Percentiles rank a stretch among this genome's conserved stretches.
Evolutionary conservation across 2,329 filamentous ascomycete species (phyloP).

Genomic region (Shiraia bambusicola): DNA sequence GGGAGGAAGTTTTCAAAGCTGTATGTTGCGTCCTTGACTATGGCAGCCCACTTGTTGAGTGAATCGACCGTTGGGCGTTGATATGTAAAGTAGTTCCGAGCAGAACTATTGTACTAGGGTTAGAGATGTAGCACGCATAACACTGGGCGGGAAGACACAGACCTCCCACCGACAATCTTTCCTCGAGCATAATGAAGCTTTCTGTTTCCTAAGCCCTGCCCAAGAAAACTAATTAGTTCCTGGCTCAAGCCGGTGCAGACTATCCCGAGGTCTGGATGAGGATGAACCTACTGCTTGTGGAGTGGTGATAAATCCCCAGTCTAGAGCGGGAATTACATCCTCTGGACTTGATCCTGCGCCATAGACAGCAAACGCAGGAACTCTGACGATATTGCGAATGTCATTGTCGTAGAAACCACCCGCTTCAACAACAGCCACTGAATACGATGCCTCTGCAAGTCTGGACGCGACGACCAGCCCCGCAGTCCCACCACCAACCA

Average conservation of each 20-base stretch:
- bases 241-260: no score
- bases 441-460: constrained; percentile 7
- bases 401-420: constrained; percentile 22
- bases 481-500: constrained; percentile 15
- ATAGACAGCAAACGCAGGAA: constrained; percentile 25
- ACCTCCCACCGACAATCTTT: constrained; percentile 33
- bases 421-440: constrained; percentile 30
- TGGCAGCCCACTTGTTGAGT: constrained; percentile 32
- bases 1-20: constrained; percentile 24
- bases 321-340: constrained; percentile 27
- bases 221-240: no score
- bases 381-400: constrained; percentile 11
- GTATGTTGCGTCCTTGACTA: constrained; percentile 34
- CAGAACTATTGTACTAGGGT: constrained; percentile 15
- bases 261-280: no score
- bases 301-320: constrained; percentile 34
- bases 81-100: constrained; percentile 26
- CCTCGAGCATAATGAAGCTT: constrained; percentile 31
- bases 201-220: constrained; percentile 15
- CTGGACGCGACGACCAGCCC: constrained; percentile 13
- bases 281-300: no score
- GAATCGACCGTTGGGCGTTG: constrained; percentile 18
- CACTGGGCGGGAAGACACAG: not conserved
- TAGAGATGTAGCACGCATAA: not conserved
- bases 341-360: constrained; percentile 15